Evolutionary conservation across 441 rosid species (phyloP).

Genomic region (Gossypium gossypioides): DNA sequence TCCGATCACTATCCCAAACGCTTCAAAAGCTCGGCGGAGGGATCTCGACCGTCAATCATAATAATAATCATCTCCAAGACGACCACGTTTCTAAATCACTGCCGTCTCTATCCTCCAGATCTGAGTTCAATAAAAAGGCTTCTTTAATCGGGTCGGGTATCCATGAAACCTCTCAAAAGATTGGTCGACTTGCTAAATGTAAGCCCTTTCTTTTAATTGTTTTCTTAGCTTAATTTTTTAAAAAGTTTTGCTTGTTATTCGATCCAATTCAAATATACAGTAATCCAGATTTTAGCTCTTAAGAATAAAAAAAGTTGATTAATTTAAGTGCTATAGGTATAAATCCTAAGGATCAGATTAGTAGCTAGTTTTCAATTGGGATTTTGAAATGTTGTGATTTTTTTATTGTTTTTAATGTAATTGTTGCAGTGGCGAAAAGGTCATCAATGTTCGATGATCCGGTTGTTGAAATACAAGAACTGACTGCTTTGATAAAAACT

Average conservation of each 20-base stretch:
- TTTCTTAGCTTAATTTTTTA: background rate
- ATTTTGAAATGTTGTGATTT: background rate
- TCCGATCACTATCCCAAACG: constrained; percentile 56
- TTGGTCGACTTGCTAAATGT: constrained; percentile 61
- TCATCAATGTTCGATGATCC: constrained; percentile 91
- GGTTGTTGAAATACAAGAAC: constrained; percentile 65
- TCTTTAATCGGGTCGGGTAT: constrained; percentile 59
- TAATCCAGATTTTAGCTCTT: background rate
- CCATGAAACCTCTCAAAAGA: constrained; percentile 66
- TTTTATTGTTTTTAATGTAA: background rate
- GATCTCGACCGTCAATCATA: constrained; percentile 20
- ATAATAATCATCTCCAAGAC: constrained; percentile 15
- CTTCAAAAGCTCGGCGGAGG: constrained; percentile 65
- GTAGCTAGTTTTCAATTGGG: background rate
- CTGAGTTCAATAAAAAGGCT: constrained; percentile 75
- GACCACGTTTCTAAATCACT: constrained; percentile 26
- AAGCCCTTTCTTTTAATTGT: constrained; percentile 7
- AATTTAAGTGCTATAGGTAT: background rate
- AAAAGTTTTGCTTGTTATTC: background rate
- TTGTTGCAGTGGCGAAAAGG: constrained; percentile 54
- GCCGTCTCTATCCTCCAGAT: constrained; percentile 38
- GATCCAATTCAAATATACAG: background rate
- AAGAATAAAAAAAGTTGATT: background rate
- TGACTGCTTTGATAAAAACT: constrained; percentile 69
- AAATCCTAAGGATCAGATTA: constrained; percentile 2